Evolutionary conservation across 2,329 filamentous ascomycete genomes (phyloP).

Genomic region (Colletotrichum somersetense): DNA sequence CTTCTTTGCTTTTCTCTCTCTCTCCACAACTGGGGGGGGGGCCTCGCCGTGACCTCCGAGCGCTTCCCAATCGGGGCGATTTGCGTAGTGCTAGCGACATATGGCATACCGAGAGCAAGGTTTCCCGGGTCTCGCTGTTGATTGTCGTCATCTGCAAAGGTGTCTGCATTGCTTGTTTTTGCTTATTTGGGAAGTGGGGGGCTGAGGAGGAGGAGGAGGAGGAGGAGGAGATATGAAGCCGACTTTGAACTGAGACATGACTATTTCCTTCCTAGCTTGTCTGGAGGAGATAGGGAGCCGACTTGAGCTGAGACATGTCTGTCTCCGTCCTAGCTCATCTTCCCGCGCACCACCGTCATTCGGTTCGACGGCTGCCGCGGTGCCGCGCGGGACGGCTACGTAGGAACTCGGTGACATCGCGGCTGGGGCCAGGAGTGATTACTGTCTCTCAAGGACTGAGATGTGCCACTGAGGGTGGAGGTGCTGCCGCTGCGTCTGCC

Average conservation of each 20-base stretch:
- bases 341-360: not conserved
- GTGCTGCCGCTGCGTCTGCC: not conserved
- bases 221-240: too few relatives aligned
- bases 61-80: conserved; percentile 26
- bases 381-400: conserved; percentile 13
- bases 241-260: too few relatives aligned
- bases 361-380: conserved; percentile 21
- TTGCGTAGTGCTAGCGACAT: conserved; percentile 20
- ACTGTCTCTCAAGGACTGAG: not conserved
- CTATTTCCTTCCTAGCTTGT: too few relatives aligned
- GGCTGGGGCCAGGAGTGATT: not conserved
- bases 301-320: not conserved
- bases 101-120: conserved; percentile 21
- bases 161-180: not conserved
- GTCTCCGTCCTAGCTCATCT: not conserved
- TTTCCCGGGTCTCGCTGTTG: not conserved
- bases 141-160: not conserved
- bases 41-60: not conserved
- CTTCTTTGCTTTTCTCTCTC: not conserved
- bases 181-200: not conserved
- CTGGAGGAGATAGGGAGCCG: too few relatives aligned
- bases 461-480: not conserved
- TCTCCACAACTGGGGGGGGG: not conserved
- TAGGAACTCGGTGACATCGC: not conserved
- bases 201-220: too few relatives aligned